phyloP scores from a whole-genome alignment of 805 yeast species.

The Monosporozyma unispora region DNA sequence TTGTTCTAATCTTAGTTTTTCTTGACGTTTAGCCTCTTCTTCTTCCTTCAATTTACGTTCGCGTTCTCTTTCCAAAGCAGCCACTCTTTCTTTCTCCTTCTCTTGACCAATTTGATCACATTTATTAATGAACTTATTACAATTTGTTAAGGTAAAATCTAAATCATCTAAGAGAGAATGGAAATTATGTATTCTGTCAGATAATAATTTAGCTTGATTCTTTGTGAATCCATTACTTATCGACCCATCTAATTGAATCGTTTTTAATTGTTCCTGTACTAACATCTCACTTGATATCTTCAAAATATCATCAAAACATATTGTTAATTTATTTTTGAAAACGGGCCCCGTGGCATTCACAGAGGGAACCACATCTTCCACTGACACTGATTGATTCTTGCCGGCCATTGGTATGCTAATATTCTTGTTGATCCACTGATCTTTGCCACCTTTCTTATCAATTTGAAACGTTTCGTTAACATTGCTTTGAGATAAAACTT shows the following conservation, averaged over 20 bases:
- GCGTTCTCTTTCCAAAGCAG: slow-evolving; percentile 9
- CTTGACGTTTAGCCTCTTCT: slow-evolving; percentile 2
- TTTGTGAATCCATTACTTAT: slow-evolving; percentile 21
- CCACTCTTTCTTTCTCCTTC: slow-evolving; percentile 18
- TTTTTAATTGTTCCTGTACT: slow-evolving; percentile 29
- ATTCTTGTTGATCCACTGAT: not conserved
- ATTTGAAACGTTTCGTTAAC: no score
- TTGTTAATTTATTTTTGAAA: slow-evolving; percentile 22
- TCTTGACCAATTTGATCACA: slow-evolving; percentile 26
- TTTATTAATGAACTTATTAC: slow-evolving; percentile 24
- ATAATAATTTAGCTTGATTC: slow-evolving; percentile 19
- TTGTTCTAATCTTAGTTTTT: slow-evolving; percentile 1
- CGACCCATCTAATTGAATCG: slow-evolving; percentile 23
- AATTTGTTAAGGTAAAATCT: slow-evolving; percentile 21
- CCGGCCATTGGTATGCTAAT: slow-evolving; percentile 3
- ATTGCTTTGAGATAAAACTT: no score
- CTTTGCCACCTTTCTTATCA: no score
- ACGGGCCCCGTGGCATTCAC: not conserved
- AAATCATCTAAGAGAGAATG: slow-evolving; percentile 27
- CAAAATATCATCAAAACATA: slow-evolving; percentile 28
- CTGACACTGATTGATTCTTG: slow-evolving; percentile 1
- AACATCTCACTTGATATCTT: slow-evolving; percentile 29
- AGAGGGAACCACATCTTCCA: slow-evolving; percentile 4
- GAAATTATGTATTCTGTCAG: slow-evolving; percentile 23
- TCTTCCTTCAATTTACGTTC: not conserved